Base-by-base conservation (phyloP, 202 grass and related monocot genomes). In the Dendrocalamus latiflorus region DNA sequence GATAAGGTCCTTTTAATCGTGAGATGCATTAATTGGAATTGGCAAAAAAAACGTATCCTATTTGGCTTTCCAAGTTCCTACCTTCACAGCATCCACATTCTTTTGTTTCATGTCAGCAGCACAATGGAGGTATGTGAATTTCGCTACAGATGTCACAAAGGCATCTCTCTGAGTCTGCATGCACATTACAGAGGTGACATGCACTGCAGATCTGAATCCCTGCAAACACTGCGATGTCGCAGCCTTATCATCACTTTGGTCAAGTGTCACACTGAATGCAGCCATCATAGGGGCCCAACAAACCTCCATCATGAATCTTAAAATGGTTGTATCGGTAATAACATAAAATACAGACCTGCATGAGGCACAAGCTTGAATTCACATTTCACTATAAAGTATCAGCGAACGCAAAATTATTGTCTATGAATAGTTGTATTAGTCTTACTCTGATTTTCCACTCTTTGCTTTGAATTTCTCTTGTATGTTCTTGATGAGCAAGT, bases 271-370 rank as follows among this genome's bases (percentile, higher is more conserved):
- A 89, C 96, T 99, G 88, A 99, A 99, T 80, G 96, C 96, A 83
- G 91, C 96, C 93, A 99, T 95, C 93, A 99, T 93, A 65, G 96
- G 96, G 53, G 96, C 96, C 96, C 96, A 99, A 67, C 93, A 99
- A 81, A 95, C 96, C 78, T 99, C 96, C 85, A 99, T 93, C 93
- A 99, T 99, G 86, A 95, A 94, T 76, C 85, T 91, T 48, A 99
- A 90, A 83, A 99, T 99, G 47, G 89, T 92, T 70, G 91, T 89
- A 66, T 99, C 96, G 48, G 75, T 96, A 44, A 94, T 93, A 79
- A 92, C 76, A 87, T 93, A 93, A 88, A 95, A 99, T 71, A 92
- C 79, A 77, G 96, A 91, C 81, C 95, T 98, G 85, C 74, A 85
- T 86, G 57, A 57, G 49, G 11, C 83, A 88, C 51, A 71, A 76